These are phyloP conservation scores for Withania somnifera DNA, from an alignment of 305 asterid genomes.

Conservation along the genomic window DNA sequence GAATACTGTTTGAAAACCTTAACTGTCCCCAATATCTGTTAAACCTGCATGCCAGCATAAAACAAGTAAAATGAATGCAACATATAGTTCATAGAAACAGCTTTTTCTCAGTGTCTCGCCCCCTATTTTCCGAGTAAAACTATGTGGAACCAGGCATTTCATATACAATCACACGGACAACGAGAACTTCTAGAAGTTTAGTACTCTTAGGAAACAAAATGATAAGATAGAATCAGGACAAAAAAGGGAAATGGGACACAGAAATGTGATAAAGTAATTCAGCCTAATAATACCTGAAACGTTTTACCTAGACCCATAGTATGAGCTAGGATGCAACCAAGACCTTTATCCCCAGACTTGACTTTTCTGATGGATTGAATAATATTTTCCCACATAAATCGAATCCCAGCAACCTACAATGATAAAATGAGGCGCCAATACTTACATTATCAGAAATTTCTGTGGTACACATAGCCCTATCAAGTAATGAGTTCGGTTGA, in stretches of 20 bases:
- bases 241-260: not conserved
- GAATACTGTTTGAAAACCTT: not conserved
- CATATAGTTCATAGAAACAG: not conserved
- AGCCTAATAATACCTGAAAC: conserved; percentile 57
- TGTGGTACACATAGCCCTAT: not conserved
- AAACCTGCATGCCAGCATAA: not conserved
- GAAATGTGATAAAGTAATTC: not conserved
- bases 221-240: not conserved
- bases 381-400: conserved; percentile 96
- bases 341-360: conserved; percentile 92
- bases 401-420: conserved; percentile 75
- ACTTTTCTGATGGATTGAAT: conserved; percentile 71
- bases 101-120: not conserved
- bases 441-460: not conserved
- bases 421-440: not conserved
- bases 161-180: not conserved
- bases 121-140: not conserved
- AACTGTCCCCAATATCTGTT: not conserved
- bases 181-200: not conserved
- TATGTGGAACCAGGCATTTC: not conserved
- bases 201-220: not conserved
- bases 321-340: conserved; percentile 98
- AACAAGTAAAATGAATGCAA: not conserved
- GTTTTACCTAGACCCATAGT: conserved; percentile 99
- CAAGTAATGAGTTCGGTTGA: not conserved